Evolutionary conservation across 352 stramenopile genomes (phyloP).

Genomic region (Phytophthora litchii): DNA sequence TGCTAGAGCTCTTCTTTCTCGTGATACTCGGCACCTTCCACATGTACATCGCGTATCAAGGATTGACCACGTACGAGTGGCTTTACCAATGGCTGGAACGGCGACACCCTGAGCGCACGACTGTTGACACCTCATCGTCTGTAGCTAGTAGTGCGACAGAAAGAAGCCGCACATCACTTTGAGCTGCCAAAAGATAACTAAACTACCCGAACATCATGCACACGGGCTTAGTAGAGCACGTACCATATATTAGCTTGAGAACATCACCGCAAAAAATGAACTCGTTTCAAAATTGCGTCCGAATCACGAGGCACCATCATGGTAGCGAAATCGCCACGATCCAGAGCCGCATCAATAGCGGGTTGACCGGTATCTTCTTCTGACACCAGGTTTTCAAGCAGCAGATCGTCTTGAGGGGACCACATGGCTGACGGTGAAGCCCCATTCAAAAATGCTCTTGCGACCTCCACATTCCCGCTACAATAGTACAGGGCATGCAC

Average conservation of each 20-base stretch:
- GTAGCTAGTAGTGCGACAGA: neutral
- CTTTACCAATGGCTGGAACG: slow-evolving; percentile 48
- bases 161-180: slow-evolving; percentile 16
- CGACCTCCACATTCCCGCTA: slow-evolving; percentile 35
- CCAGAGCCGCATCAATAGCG: slow-evolving; percentile 33
- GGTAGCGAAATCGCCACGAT: slow-evolving; percentile 37
- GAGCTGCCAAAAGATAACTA: slow-evolving; percentile 4
- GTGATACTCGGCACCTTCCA: slow-evolving; percentile 67
- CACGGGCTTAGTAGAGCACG: neutral
- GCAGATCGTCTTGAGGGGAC: slow-evolving; percentile 53
- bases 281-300: slow-evolving; percentile 55
- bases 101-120: slow-evolving; percentile 9
- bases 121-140: neutral
- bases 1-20: slow-evolving; percentile 64
- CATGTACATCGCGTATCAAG: slow-evolving; percentile 58
- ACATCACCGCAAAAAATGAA: slow-evolving; percentile 70
- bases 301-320: slow-evolving; percentile 46
- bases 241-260: slow-evolving; percentile 15
- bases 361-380: slow-evolving; percentile 22
- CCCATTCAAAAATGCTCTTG: slow-evolving; percentile 44
- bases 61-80: slow-evolving; percentile 63
- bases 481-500: slow-evolving; percentile 54
- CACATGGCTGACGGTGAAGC: slow-evolving; percentile 43
- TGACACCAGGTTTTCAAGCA: slow-evolving; percentile 38
- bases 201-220: slow-evolving; percentile 16